Conservation (phyloP, 1,284 basidiomycete species). For the Apiotrichum veenhuisii region DNA sequence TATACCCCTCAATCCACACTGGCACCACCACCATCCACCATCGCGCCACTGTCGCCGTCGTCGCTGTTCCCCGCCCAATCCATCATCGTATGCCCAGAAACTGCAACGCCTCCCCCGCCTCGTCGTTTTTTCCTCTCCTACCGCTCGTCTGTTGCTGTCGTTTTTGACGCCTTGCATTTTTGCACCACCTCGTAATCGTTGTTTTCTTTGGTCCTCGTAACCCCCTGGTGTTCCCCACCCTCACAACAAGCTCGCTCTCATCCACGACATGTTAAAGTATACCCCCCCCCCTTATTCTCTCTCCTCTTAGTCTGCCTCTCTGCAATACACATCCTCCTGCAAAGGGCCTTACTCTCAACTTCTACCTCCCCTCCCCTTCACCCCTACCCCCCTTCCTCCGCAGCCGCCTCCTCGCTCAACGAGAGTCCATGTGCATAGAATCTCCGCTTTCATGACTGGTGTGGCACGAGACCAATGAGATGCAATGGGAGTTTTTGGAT, state of each 20-base stretch:
- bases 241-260: not conserved
- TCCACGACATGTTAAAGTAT: not conserved
- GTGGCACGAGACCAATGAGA: constrained; percentile 1
- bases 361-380: not conserved
- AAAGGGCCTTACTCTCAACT: not conserved
- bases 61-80: not conserved
- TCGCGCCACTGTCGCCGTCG: not conserved
- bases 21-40: not conserved
- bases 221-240: not conserved
- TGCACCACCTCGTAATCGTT: constrained; percentile 12
- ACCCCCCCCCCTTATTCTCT: not conserved
- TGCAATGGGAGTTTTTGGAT: constrained; percentile 2
- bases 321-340: not conserved
- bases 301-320: not conserved
- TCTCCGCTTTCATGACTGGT: constrained; percentile 4
- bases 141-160: constrained; percentile 3
- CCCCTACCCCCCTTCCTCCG: not conserved
- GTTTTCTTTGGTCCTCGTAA: constrained; percentile 3
- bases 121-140: not conserved
- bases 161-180: constrained; percentile 7
- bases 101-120: not conserved
- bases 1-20: not conserved
- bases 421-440: constrained; percentile 8
- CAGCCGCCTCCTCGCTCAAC: not conserved
- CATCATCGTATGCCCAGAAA: not conserved